A percentile compares a stretch with the other conserved stretches of the same genome.
Evolutionary conservation across 2,329 filamentous ascomycete genomes (phyloP).

Genomic region (Falciphora oryzae): DNA sequence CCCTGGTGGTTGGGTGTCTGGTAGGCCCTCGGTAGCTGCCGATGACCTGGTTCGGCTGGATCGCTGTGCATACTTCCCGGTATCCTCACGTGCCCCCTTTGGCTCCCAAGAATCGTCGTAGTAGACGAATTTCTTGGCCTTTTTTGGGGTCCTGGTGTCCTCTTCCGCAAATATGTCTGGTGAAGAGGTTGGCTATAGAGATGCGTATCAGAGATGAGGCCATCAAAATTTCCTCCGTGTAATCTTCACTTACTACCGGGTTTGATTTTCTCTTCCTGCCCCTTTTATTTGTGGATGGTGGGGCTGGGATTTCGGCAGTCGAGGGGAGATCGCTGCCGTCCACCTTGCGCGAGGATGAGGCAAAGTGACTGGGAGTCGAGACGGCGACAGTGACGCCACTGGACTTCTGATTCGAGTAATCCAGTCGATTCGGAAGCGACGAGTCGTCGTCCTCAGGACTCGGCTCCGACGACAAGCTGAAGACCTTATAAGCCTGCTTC

Average conservation of each 20-base stretch:
- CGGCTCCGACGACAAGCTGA: conserved; percentile 17
- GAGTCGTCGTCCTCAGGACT: conserved; percentile 3
- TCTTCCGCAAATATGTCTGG: conserved; percentile 22
- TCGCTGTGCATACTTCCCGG: conserved; percentile 13
- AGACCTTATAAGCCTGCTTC: conserved; percentile 29
- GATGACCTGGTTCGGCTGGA: conserved; percentile 14
- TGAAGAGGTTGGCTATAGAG: conserved; percentile 18
- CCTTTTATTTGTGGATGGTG: not conserved
- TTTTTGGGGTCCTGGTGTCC: conserved; percentile 10
- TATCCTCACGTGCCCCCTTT: conserved; percentile 11
- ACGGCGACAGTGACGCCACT: conserved; percentile 24
- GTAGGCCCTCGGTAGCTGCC: conserved; percentile 11
- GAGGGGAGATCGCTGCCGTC: conserved; percentile 6
- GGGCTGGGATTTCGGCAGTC: conserved; percentile 2
- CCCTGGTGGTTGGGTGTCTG: not conserved
- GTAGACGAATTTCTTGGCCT: conserved; percentile 10
- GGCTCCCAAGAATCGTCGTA: conserved; percentile 14
- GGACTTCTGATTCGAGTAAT: conserved; percentile 14
- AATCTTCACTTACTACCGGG: not conserved
- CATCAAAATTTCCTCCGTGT: not conserved
- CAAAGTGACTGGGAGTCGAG: conserved; percentile 28
- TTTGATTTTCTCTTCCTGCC: conserved; percentile 7
- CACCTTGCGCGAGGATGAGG: conserved; percentile 14
- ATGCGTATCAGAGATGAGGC: not conserved
- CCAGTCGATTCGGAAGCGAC: conserved; percentile 11